These are phyloP conservation scores for Phytophthora macrochlamydospora DNA, from an alignment of 352 stramenopile genomes.

Conservation along the genomic window DNA sequence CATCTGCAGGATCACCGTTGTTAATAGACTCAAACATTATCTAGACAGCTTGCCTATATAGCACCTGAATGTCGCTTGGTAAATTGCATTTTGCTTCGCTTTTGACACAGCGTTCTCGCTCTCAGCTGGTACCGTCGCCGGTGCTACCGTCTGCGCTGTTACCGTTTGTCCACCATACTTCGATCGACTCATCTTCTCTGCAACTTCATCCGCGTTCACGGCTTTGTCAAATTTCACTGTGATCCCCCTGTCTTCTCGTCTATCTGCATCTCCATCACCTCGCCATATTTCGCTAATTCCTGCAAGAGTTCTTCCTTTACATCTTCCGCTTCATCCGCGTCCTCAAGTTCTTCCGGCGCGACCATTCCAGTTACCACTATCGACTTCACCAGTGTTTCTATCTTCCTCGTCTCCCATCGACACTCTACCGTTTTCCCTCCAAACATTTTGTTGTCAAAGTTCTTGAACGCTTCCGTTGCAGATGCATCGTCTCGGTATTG, in stretches of 20 bases:
- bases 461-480: conserved; percentile 21
- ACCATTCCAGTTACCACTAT: conserved; percentile 26
- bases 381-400: background rate
- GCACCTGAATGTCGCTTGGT: conserved; percentile 18
- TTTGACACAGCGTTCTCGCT: background rate
- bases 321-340: conserved; percentile 46
- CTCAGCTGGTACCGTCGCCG: background rate
- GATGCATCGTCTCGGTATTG: conserved; percentile 12
- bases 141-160: background rate
- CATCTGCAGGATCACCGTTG: background rate
- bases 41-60: too few species aligned
- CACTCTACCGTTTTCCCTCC: conserved; percentile 29
- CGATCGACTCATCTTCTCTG: conserved; percentile 27
- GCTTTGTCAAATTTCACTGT: conserved; percentile 22
- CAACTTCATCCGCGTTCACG: conserved; percentile 8
- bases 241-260: conserved; percentile 16
- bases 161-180: conserved; percentile 46
- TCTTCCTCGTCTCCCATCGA: conserved; percentile 21
- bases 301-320: conserved; percentile 34
- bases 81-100: conserved; percentile 2
- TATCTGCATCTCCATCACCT: conserved; percentile 19
- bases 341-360: conserved; percentile 36
- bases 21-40: background rate
- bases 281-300: conserved; percentile 25
- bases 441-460: conserved; percentile 38